These are phyloP conservation scores for Auxenochlorella pyrenoidosa DNA, from an alignment of 139 green algal genomes.

Conservation along the genomic window DNA sequence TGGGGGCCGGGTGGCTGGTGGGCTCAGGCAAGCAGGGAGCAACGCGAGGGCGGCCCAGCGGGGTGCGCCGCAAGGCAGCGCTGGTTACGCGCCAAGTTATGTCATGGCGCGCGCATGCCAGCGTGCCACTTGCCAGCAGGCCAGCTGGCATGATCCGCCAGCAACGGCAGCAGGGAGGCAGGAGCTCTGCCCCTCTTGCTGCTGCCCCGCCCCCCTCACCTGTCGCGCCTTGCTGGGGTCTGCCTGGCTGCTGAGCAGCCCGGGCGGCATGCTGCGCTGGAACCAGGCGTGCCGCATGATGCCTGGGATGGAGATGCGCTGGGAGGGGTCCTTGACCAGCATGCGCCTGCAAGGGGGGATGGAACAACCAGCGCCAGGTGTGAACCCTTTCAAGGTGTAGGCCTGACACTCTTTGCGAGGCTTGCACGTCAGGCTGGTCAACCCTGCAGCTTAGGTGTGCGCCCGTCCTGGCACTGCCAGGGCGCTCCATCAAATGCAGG, in stretches of 20 bases:
- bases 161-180: too few species aligned
- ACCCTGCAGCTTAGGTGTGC: background rate
- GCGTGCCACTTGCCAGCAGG: too few species aligned
- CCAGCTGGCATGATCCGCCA: too few species aligned
- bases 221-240: constrained; percentile 17
- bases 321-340: constrained; percentile 34
- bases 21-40: too few species aligned
- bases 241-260: constrained; percentile 8
- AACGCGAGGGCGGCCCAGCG: too few species aligned
- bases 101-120: too few species aligned
- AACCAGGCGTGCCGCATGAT: constrained; percentile 51
- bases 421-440: background rate
- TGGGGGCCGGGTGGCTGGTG: background rate
- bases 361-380: background rate
- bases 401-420: too few species aligned
- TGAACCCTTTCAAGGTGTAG: too few species aligned
- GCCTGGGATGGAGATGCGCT: constrained; percentile 38
- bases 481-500: too few species aligned
- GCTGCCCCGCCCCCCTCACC: background rate
- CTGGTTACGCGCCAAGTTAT: too few species aligned
- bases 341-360: constrained; percentile 1
- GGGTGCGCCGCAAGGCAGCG: too few species aligned
- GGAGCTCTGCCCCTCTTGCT: background rate
- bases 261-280: background rate
- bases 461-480: too few species aligned